Conservation (phyloP, 495 filamentous ascomycete genomes). For the Lepraria neglecta region DNA sequence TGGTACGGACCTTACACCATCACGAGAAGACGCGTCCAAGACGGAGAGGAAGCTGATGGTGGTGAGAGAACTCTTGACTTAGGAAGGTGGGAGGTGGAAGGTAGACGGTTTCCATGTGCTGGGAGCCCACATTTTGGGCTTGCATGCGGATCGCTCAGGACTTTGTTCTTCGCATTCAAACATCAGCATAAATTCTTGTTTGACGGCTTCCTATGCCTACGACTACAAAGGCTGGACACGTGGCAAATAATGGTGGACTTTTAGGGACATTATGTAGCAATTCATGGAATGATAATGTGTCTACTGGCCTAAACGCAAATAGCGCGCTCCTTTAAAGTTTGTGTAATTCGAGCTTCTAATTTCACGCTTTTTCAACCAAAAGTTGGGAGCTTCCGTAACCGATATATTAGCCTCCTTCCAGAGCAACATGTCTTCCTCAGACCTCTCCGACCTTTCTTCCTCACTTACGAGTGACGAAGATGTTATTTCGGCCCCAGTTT, state of each 20-base stretch:
- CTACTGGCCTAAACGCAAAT: conserved; percentile 19
- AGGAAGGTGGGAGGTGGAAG: background rate
- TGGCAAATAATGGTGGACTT: background rate
- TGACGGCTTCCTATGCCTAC: background rate
- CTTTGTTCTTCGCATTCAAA: background rate
- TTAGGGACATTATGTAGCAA: background rate
- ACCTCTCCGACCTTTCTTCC: conserved; percentile 54
- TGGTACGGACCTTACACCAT: background rate
- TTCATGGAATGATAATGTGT: conserved; percentile 1
- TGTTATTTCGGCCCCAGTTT: conserved; percentile 34
- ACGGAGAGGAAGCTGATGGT: background rate
- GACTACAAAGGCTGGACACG: too few relatives aligned
- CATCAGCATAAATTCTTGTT: background rate
- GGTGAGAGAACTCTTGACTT: background rate
- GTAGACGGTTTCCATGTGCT: background rate
- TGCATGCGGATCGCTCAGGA: background rate
- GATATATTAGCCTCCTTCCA: conserved; percentile 16
- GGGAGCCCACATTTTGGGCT: background rate
- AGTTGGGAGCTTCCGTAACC: conserved; percentile 17
- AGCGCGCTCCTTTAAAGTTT: conserved; percentile 18
- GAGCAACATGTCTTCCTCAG: conserved; percentile 45
- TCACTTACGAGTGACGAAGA: conserved; percentile 53
- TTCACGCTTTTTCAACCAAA: conserved; percentile 9
- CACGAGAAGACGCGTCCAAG: background rate
- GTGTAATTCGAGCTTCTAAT: conserved; percentile 10